Evolutionary conservation across 2,329 filamentous ascomycete genomes (phyloP).

Genomic region (Calcarisporium arbuscula): DNA sequence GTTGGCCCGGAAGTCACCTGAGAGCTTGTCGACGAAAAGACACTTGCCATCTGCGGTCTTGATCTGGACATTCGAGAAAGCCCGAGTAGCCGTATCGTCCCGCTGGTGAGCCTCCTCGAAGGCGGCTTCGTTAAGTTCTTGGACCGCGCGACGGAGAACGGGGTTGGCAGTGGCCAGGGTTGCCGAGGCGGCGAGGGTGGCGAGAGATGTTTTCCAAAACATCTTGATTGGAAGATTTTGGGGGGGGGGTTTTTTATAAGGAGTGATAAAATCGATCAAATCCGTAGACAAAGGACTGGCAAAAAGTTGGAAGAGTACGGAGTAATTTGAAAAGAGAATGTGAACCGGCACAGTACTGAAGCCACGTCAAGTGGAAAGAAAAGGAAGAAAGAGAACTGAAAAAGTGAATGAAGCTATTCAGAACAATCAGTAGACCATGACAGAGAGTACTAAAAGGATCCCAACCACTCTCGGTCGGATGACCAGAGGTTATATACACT

Average conservation of each 20-base stretch:
- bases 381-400: slow-evolving; percentile 4
- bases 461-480: no score
- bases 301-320: not conserved
- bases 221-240: no score
- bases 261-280: no score
- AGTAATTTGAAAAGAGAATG: slow-evolving; percentile 4
- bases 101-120: slow-evolving; percentile 39
- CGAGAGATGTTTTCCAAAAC: slow-evolving; percentile 4
- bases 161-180: slow-evolving; percentile 9
- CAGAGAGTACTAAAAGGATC: no score
- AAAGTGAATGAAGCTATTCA: slow-evolving; percentile 10
- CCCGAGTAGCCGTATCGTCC: slow-evolving; percentile 36
- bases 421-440: slow-evolving; percentile 3
- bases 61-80: slow-evolving; percentile 38
- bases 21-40: slow-evolving; percentile 39
- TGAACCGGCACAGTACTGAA: slow-evolving; percentile 13
- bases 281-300: slow-evolving; percentile 3
- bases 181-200: slow-evolving; percentile 4
- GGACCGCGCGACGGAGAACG: slow-evolving; percentile 18
- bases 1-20: slow-evolving; percentile 42
- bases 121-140: slow-evolving; percentile 34
- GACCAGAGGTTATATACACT: not conserved
- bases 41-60: slow-evolving; percentile 37
- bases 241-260: no score
- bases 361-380: slow-evolving; percentile 10